phyloP scores from a whole-genome alignment of 2,329 filamentous ascomycete species.

The Aureobasidium sp. region DNA sequence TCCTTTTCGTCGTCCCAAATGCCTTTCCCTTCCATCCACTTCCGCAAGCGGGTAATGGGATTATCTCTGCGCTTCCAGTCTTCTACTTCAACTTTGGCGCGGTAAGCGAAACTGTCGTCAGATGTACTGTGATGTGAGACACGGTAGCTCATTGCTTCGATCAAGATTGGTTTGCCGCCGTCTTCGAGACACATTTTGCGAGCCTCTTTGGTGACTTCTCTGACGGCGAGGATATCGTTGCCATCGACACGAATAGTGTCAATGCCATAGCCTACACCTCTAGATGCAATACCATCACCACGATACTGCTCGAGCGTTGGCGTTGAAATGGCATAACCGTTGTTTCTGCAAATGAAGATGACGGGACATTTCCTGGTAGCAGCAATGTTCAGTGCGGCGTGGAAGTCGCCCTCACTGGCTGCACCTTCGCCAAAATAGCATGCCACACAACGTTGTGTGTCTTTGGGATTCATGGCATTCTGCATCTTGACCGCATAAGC shows the following conservation, averaged over 20 bases:
- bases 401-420: slow-evolving; percentile 86
- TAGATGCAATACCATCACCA: slow-evolving; percentile 81
- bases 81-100: slow-evolving; percentile 85
- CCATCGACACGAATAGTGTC: slow-evolving; percentile 87
- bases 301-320: slow-evolving; percentile 86
- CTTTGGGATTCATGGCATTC: slow-evolving; percentile 61
- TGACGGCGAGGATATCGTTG: slow-evolving; percentile 88
- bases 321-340: slow-evolving; percentile 85
- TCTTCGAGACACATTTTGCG: slow-evolving; percentile 70
- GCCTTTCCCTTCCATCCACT: slow-evolving; percentile 79
- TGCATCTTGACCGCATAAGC: slow-evolving; percentile 85
- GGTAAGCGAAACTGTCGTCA: slow-evolving; percentile 94
- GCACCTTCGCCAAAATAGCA: slow-evolving; percentile 91
- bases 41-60: slow-evolving; percentile 74
- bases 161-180: slow-evolving; percentile 74
- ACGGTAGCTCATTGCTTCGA: slow-evolving; percentile 98
- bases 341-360: slow-evolving; percentile 87
- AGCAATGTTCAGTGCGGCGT: slow-evolving; percentile 84
- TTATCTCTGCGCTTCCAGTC: slow-evolving; percentile 91
- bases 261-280: slow-evolving; percentile 87
- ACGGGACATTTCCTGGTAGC: slow-evolving; percentile 82
- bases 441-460: slow-evolving; percentile 61
- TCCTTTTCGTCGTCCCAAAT: slow-evolving; percentile 84
- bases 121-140: slow-evolving; percentile 95
- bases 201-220: slow-evolving; percentile 71